Percentiles rank a stretch among this genome's conserved stretches.
phyloP scores from a whole-genome alignment of 345 rosid species.

The Brassica cretica region DNA sequence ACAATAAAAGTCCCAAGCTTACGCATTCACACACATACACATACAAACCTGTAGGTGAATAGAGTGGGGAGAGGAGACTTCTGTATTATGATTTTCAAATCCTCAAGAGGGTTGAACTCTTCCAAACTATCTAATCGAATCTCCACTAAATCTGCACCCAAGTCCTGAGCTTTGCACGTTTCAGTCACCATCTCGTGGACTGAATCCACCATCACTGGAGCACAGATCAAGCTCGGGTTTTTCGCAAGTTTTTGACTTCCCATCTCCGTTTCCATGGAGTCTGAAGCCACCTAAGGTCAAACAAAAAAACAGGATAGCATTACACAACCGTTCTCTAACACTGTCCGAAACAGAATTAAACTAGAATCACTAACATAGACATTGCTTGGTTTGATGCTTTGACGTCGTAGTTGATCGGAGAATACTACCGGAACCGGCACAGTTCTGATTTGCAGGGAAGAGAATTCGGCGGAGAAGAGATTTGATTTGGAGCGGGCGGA shows the following conservation, averaged over 20 bases:
- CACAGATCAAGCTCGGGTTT: constrained; percentile 72
- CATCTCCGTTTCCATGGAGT: constrained; percentile 36
- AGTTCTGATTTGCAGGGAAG: background rate
- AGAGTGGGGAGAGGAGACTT: constrained; percentile 72
- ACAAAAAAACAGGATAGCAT: background rate
- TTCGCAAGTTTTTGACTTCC: constrained; percentile 41
- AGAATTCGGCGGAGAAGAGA: constrained; percentile 1
- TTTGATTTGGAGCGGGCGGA: constrained; percentile 6
- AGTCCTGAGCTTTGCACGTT: constrained; percentile 54
- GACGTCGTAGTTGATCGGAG: constrained; percentile 23
- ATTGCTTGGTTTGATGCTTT: constrained; percentile 19
- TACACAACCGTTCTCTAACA: background rate
- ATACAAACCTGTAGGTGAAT: constrained; percentile 79
- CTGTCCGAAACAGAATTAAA: background rate
- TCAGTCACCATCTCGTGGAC: constrained; percentile 53
- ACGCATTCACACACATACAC: background rate
- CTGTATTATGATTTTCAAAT: constrained; percentile 51
- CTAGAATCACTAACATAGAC: constrained; percentile 19
- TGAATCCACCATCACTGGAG: constrained; percentile 75
- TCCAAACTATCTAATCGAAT: constrained; percentile 73
- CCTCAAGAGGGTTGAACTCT: constrained; percentile 46
- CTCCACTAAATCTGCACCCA: constrained; percentile 85
- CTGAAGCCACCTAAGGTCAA: constrained; percentile 46
- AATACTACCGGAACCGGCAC: constrained; percentile 13
- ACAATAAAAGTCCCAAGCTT: constrained; percentile 6